Base-by-base conservation (phyloP, 1,284 basidiomycete genomes). In the Rhodotorula sp. region DNA sequence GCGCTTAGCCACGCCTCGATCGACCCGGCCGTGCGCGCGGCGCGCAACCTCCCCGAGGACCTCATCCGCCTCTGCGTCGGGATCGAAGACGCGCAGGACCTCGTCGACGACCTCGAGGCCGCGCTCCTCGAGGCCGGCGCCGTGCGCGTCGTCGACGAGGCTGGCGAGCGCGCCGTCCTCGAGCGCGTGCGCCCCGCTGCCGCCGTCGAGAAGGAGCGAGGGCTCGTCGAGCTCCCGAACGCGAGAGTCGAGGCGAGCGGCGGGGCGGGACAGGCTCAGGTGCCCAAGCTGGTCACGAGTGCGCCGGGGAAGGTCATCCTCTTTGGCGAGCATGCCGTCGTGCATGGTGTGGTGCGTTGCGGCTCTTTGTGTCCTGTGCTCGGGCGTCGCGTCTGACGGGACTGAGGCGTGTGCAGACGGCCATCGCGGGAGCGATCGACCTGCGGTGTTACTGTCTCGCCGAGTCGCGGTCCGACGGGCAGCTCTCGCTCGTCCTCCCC, bases 321-420 rank as follows among this genome's bases (percentile, higher is more conserved):
- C 69, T 99, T 99, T 77, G 97, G 97, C 65, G 97, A 99, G 83
- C 97, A 99, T 82, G 97, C 97, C 23, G 97, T 99, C 65, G 97
- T 99, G 34, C 91, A 99, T 81, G 97, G 97, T 67, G 91, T 95
- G 66, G 92, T 93, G 81, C 86, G 91, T 64, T 23, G 42, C 16
- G n/a, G 48, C 42, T 44, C 19, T 48, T 59, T 25, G 44, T n/a
- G 7, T 21, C n/a, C 14, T 16, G 4, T 4, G 0, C 14, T n/a
- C 19, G 42, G 17, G 9, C n/a, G 46, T 52, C 42, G 73, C 34
- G 14, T 5, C 17, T 34, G 25, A 3, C 54, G 13, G 27, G 25
- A 21, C 44, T 53, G 64, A 58, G 23, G 13, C 50, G 46, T 54
- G 52, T 45, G 25, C 76, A 94, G 89, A 97, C 94, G 70, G 97